These are phyloP conservation scores for Phoenix dactylifera DNA, from an alignment of 176 grass and related monocot genomes.

Conservation along the genomic window DNA sequence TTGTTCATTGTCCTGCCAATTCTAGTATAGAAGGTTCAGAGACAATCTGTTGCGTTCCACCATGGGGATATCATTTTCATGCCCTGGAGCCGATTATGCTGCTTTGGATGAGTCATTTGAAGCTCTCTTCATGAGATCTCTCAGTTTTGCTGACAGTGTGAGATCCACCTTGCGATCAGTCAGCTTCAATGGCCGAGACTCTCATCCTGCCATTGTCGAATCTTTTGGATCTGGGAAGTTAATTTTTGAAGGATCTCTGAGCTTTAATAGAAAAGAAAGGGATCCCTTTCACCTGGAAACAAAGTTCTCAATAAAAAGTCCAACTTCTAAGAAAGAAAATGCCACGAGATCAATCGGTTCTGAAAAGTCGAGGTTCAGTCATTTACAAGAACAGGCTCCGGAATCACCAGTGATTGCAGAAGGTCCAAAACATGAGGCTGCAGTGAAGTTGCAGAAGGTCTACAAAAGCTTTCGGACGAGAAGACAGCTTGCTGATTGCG, in stretches of 20 bases:
- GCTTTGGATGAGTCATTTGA: not conserved
- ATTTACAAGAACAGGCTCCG: constrained; percentile 10
- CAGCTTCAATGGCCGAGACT: constrained; percentile 9
- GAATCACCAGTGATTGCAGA: constrained; percentile 12
- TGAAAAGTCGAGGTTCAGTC: constrained; percentile 32
- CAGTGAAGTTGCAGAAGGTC: constrained; percentile 74
- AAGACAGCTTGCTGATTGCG: constrained; percentile 83
- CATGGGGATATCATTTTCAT: constrained; percentile 4
- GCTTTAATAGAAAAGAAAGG: constrained; percentile 49
- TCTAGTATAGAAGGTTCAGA: no score
- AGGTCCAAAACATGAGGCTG: constrained; percentile 65
- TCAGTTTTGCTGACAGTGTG: not conserved
- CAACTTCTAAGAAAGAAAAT: constrained; percentile 5
- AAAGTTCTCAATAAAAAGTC: constrained; percentile 45
- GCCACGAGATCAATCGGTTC: not conserved
- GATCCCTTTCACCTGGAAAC: constrained; percentile 46
- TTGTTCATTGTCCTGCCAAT: no score
- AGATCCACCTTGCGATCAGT: not conserved
- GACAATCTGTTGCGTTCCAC: no score
- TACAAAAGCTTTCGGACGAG: constrained; percentile 93
- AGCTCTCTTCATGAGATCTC: not conserved
- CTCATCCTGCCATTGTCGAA: constrained; percentile 33
- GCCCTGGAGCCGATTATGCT: not conserved
- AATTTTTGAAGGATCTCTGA: constrained; percentile 54
- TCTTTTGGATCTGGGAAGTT: constrained; percentile 63